Base-by-base conservation (phyloP, 768 basidiomycete species). In the Tremella yokohamensis region DNA sequence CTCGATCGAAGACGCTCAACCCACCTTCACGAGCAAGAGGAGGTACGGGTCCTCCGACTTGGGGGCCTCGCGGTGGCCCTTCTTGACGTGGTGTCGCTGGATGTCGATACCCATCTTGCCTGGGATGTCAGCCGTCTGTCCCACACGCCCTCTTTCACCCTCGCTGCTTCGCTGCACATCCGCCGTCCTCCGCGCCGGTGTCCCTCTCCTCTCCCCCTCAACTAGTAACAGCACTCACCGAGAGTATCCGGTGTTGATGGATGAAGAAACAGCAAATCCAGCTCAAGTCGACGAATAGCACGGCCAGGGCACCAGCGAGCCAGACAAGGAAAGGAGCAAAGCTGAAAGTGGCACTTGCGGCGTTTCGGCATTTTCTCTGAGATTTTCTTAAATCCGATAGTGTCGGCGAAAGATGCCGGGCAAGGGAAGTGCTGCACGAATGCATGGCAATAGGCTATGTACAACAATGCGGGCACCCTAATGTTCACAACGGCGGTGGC, bases 21-120 rank as follows among this genome's bases (percentile, higher is more conserved):
- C 60, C 75, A 93, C 93, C 85, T 97, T 98, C 80, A 98, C 96
- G 63, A 99, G 86, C 73, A 98, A 84, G 73, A 96, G 86, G 72
- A 99, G 85, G 82, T 99, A 98, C 16, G 94, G 94, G 80, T 99
- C 96, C 88, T 97, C 90, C 79, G 90, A 94, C 83, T 89, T 90
- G 78, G 96, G 96, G 63, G 90, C 90, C 69, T 88, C 88, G 65
- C 96, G 86, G 76, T 84, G 81, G 70, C 92, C 85, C 84, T 96
- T 97, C 87, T 89, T 94, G 86, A 96, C 93, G 86, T 99, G 94
- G 84, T 98, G 94, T 79, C 83, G 81, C 79, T 83, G 83, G 80
- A 97, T 84, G 81, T 96, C 92, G 80, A 96, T 94, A 87, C 91
- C 92, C 92, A 76, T 76, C 62, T 74, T 64, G 63, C 38, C 58